phyloP scores from a whole-genome alignment of 306 rosid species.

The Betula pendula region DNA sequence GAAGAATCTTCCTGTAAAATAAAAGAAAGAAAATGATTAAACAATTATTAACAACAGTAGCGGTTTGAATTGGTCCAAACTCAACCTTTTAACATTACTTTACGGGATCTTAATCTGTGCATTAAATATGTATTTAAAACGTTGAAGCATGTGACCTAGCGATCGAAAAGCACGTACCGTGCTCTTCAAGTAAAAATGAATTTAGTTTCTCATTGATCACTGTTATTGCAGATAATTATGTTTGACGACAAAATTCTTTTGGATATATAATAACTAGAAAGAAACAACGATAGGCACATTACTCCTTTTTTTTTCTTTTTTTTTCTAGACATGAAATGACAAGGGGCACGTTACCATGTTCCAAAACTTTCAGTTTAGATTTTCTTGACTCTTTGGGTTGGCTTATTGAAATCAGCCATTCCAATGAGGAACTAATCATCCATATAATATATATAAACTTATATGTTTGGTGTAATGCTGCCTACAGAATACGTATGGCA shows the following conservation, averaged over 20 bases:
- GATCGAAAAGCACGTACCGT: slow-evolving; percentile 11
- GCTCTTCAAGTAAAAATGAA: too few species aligned
- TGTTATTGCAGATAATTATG: slow-evolving; percentile 1
- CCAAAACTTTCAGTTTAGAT: slow-evolving; percentile 32
- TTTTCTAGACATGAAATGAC: not conserved
- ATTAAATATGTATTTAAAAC: slow-evolving; percentile 10
- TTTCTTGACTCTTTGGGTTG: slow-evolving; percentile 30
- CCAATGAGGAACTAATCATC: too few species aligned
- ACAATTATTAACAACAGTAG: not conserved
- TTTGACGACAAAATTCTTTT: too few species aligned
- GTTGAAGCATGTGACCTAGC: slow-evolving; percentile 37
- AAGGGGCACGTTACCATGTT: slow-evolving; percentile 19
- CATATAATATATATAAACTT: too few species aligned
- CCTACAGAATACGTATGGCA: too few species aligned
- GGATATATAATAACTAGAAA: too few species aligned
- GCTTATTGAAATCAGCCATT: slow-evolving; percentile 12
- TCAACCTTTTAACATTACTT: too few species aligned
- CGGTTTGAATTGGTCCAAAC: too few species aligned
- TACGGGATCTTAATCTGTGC: slow-evolving; percentile 33
- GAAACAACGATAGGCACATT: too few species aligned
- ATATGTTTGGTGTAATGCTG: too few species aligned
- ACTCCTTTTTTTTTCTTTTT: too few species aligned
- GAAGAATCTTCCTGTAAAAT: too few species aligned
- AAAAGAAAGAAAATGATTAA: slow-evolving; percentile 5
- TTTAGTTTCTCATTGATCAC: slow-evolving; percentile 15